Base-by-base conservation (phyloP, 2,329 filamentous ascomycete genomes). In the Endocalyx cinctus region DNA sequence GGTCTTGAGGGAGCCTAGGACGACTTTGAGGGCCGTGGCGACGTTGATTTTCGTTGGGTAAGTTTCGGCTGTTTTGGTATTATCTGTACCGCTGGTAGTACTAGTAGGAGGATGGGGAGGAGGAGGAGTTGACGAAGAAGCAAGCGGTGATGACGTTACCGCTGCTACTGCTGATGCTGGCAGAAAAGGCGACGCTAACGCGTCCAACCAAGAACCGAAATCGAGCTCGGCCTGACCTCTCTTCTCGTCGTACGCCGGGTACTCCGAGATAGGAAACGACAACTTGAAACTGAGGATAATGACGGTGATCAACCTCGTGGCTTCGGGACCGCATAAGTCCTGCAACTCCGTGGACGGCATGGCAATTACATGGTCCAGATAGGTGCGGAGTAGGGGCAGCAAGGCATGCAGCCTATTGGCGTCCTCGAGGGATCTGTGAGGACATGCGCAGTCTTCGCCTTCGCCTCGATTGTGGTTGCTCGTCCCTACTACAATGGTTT, bases 201-300 rank as follows among this genome's bases (percentile, higher is more conserved):
- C n/a, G n/a, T n/a, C n/a, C 27, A 29, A 17, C 26, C 13, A 22
- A 31, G 12, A 39, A 30, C 55, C 60, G 13, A 74, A 60, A 3
- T 57, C 48, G 1, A 75, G 43, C 22, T 58, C 45, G 12, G 42
- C 45, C 14, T 70, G 55, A 1, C 64, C 69, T 39, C 52, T n/a
- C n/a, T n/a, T n/a, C n/a, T n/a, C n/a, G n/a, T n/a, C n/a, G 40
- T 56, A 61, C 5, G 47, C 57, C 0, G 63, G 58, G 11, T 59
- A 63, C 0, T 53, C 45, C 0, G 57, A 37, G 10, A 70, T 17
- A 0, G 67, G 63, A 27, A 75, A 70, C 4, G 67, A 71, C 18
- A 73, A 49, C 2, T 66, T 62, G 29, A 69, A 62, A 12, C 60
- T 62, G 5, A 72, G 37, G 29, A 73, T 63, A 22, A 67, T 47